These are phyloP conservation scores for Anthoceros angustus DNA, from an alignment of 225 moss, liverwort and hornwort species.

Conservation along the genomic window DNA sequence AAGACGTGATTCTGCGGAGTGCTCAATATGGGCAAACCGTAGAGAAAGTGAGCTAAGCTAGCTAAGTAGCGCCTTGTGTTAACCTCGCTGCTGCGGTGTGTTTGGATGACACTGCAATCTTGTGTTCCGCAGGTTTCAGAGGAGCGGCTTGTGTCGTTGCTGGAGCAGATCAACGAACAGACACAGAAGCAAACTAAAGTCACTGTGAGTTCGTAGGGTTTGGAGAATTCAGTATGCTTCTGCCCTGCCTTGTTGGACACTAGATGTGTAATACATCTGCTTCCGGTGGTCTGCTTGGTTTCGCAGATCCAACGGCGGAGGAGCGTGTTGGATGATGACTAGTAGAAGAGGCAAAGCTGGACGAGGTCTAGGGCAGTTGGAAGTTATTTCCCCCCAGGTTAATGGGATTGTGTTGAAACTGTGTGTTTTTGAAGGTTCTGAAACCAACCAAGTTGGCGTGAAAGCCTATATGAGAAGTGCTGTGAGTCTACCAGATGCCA, in stretches of 20 bases:
- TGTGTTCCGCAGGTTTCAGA: constrained; percentile 46
- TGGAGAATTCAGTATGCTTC: neutral
- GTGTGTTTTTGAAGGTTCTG: no score
- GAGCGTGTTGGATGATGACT: neutral
- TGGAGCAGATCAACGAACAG: constrained; percentile 96
- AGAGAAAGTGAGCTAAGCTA: constrained; percentile 40
- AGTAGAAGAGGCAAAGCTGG: neutral
- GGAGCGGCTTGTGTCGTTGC: constrained; percentile 57
- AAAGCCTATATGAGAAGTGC: no score
- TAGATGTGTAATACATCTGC: neutral
- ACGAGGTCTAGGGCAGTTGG: no score
- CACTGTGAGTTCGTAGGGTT: constrained; percentile 26
- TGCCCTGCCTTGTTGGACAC: neutral
- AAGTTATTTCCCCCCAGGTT: no score
- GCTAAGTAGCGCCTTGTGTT: neutral
- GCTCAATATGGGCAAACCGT: constrained; percentile 90
- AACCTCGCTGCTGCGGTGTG: neutral
- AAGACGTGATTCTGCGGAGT: constrained; percentile 77
- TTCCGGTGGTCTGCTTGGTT: neutral
- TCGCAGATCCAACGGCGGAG: neutral
- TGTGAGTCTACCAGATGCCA: no score
- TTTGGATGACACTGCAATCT: neutral
- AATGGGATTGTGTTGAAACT: no score
- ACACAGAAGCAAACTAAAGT: constrained; percentile 72
- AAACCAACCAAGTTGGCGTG: no score